Evolutionary conservation across 2,329 filamentous ascomycete genomes (phyloP).

Genomic region (Pseudocercospora pini-densiflorae): DNA sequence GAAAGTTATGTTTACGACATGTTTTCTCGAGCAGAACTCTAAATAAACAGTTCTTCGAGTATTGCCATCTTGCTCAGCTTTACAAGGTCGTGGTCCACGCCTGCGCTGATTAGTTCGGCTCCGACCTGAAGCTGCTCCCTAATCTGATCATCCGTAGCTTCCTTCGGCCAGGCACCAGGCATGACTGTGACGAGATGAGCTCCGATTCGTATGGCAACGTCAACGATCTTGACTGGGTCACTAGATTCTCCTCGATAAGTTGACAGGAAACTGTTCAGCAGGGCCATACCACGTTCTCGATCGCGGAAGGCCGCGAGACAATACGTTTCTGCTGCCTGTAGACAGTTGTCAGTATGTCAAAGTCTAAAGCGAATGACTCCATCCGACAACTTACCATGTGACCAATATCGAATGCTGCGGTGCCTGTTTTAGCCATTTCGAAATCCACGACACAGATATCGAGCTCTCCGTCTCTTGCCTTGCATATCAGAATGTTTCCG

Average conservation of each 20-base stretch:
- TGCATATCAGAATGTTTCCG: slow-evolving; percentile 24
- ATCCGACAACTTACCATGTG: slow-evolving; percentile 20
- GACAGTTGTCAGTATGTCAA: neutral
- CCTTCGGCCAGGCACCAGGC: neutral
- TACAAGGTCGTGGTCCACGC: neutral
- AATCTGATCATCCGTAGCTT: neutral
- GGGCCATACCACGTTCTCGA: neutral
- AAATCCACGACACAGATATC: slow-evolving; percentile 21
- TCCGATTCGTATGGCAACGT: slow-evolving; percentile 25
- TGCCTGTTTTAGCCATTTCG: slow-evolving; percentile 25
- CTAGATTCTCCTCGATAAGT: slow-evolving; percentile 10
- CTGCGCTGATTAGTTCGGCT: neutral
- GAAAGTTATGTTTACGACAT: neutral
- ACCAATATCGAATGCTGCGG: slow-evolving; percentile 26
- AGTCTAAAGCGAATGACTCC: neutral
- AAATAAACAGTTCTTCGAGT: neutral
- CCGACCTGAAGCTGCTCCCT: slow-evolving; percentile 1
- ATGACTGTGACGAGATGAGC: slow-evolving; percentile 21
- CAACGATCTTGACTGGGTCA: neutral
- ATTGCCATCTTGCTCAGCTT: neutral
- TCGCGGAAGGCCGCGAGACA: slow-evolving; percentile 23
- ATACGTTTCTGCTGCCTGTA: slow-evolving; percentile 23
- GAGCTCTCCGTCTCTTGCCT: neutral
- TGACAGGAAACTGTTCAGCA: slow-evolving; percentile 16
- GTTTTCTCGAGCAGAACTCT: neutral